Percentiles rank a stretch among this genome's conserved stretches.
Evolutionary conservation across 2,329 filamentous ascomycete species (phyloP).

Genomic region (Colletotrichum cereale): DNA sequence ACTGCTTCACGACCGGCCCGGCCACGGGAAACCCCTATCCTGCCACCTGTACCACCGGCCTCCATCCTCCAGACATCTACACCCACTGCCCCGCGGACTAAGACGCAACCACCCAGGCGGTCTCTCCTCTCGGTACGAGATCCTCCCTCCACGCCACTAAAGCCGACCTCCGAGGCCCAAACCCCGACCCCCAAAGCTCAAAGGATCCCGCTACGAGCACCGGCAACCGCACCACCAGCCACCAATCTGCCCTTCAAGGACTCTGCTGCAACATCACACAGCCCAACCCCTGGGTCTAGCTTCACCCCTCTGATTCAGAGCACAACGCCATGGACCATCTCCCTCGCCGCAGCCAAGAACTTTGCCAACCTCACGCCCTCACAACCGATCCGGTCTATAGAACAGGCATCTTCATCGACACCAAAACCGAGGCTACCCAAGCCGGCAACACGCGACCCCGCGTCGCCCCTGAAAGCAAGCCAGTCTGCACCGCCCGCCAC

Average conservation of each 20-base stretch:
- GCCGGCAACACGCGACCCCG: not conserved
- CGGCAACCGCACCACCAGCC: slow-evolving; percentile 6
- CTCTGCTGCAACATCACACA: not conserved
- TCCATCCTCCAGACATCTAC: slow-evolving; percentile 9
- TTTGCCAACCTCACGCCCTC: not conserved
- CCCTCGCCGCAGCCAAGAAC: not conserved
- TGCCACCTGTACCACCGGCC: slow-evolving; percentile 21
- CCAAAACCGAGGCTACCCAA: not conserved
- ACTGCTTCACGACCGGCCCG: not conserved
- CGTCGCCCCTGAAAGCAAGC: not conserved
- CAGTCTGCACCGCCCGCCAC: slow-evolving; percentile 2
- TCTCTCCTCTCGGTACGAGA: slow-evolving; percentile 25
- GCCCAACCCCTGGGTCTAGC: slow-evolving; percentile 4
- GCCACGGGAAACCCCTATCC: not conserved
- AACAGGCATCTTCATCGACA: not conserved
- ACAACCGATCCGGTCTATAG: slow-evolving; percentile 4
- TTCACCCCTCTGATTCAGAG: slow-evolving; percentile 26
- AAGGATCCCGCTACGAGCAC: not conserved
- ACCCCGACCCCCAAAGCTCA: slow-evolving; percentile 5
- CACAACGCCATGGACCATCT: slow-evolving; percentile 12
- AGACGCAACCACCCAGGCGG: not conserved
- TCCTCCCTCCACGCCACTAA: not conserved
- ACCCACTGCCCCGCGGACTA: not conserved
- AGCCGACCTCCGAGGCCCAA: not conserved
- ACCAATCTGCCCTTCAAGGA: not conserved